Base-by-base conservation (phyloP, 768 basidiomycete genomes). In the Panellus pusillus region DNA sequence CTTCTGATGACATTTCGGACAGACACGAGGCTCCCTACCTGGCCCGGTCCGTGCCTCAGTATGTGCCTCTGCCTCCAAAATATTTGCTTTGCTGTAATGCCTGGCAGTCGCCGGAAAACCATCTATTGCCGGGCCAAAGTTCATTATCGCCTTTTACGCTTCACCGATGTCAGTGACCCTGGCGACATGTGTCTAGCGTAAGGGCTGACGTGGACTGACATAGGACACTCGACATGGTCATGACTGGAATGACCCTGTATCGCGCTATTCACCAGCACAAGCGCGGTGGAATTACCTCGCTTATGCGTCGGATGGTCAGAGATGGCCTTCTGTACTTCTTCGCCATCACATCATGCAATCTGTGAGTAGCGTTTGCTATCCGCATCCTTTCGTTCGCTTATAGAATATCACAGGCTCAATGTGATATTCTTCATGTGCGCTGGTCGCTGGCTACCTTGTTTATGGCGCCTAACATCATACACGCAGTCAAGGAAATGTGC, bases 91-190 rank as follows among this genome's bases (percentile, higher is more conserved):
- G 24, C 6, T 24, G 24, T 24, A 24, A 24, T 24, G 24, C 24
- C 14, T 18, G 24, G 18, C 44, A 58, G 59, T 60, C 5, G 54
- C 59, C 4, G 59, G 59, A 3, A 56, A 60, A 35, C 44, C 54
- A 15, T 60, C 59, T 17, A 60, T 60, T 15, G 59, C 59, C 13
- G 59, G 59, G 2, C 59, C 59, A 8, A 60, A 60, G 35, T 60
- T 53, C 40, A 60, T 60, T 15, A 60, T 57, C 24, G 59, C 59
- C 3, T 60, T 60, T 29, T 60, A 60, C 40, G 59, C 59, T 8
- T 28, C 59, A 18, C 59, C 59, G 7, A 60, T 60, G 59, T 60
- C 14, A 8, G 50, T 42, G 9, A 48, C 41, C 5, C 6, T 27
- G 12, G 3, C 28, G 24, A 15, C 2, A 28, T 12, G 12, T 6